Conservation (phyloP, 78 protist genomes). For the Polysphondylium violaceum region DNA sequence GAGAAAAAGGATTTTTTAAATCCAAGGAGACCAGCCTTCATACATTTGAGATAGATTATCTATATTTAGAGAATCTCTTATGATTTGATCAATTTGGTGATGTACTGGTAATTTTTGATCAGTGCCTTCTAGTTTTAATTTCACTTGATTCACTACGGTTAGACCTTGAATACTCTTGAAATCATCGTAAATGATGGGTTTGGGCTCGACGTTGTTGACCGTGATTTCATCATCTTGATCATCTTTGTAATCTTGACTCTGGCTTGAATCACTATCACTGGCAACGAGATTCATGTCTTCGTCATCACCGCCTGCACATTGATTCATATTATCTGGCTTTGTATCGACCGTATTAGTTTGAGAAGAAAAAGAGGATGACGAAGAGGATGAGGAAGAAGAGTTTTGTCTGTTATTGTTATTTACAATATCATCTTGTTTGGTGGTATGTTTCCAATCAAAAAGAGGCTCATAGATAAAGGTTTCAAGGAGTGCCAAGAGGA, state of each 20-base stretch:
- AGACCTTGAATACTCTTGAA: constrained; percentile 66
- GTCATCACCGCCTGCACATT: not conserved
- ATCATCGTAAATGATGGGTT: not conserved
- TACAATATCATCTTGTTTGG: constrained; percentile 18
- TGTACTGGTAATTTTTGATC: constrained; percentile 45
- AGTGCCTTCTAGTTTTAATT: constrained; percentile 69
- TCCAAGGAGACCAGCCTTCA: constrained; percentile 62
- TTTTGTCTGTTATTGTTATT: constrained; percentile 11
- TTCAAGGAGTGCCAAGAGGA: constrained; percentile 92
- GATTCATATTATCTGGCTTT: not conserved
- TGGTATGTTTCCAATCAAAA: constrained; percentile 90
- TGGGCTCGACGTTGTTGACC: not conserved
- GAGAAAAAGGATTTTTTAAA: not conserved
- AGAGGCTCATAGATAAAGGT: constrained; percentile 97
- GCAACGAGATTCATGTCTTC: not conserved
- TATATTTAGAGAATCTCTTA: constrained; percentile 39
- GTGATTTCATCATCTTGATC: constrained; percentile 39
- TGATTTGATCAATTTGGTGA: constrained; percentile 46
- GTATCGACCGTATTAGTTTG: not conserved
- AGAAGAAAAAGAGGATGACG: not conserved
- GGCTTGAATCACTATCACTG: constrained; percentile 37
- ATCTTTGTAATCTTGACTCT: constrained; percentile 14
- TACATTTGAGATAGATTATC: constrained; percentile 51
- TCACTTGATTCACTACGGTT: constrained; percentile 47
- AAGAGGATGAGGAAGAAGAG: not conserved